Evolutionary conservation across 2,329 filamentous ascomycete genomes (phyloP).

Genomic region (Alternaria alternata): DNA sequence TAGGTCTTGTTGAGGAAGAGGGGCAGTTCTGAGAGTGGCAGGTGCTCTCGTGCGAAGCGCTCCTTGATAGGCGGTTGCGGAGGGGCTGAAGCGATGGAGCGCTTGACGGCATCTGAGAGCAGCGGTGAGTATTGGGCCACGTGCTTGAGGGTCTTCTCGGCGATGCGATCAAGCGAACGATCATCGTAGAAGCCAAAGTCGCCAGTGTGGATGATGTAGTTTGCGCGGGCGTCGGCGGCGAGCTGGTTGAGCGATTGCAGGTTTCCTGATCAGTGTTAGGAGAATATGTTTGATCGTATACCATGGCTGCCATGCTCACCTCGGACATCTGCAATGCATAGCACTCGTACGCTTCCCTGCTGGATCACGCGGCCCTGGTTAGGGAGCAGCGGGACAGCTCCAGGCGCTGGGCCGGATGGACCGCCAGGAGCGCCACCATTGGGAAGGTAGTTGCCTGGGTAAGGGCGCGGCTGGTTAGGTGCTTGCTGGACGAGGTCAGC

Average conservation of each 20-base stretch:
- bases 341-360: constrained; percentile 57
- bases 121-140: constrained; percentile 98
- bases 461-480: constrained; percentile 60
- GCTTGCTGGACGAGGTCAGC: constrained; percentile 55
- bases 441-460: constrained; percentile 57
- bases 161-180: constrained; percentile 93
- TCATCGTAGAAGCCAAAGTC: constrained; percentile 99
- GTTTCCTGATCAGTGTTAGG: constrained; percentile 73
- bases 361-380: constrained; percentile 63
- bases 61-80: constrained; percentile 78
- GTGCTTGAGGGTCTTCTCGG: constrained; percentile 98
- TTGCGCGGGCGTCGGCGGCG: constrained; percentile 90
- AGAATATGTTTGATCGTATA: accelerated
- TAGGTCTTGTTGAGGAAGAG: constrained; percentile 87
- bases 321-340: constrained; percentile 63
- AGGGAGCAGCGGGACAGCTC: constrained; percentile 58
- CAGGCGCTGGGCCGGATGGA: constrained; percentile 54
- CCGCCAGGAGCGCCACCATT: constrained; percentile 55
- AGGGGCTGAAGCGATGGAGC: constrained; percentile 71
- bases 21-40: constrained; percentile 91
- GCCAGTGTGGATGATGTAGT: constrained; percentile 98
- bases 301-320: constrained; percentile 43
- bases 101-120: constrained; percentile 78
- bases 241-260: constrained; percentile 95
- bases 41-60: constrained; percentile 79